phyloP scores from a whole-genome alignment of 2,329 filamentous ascomycete genomes.

The Dendryphion nanum region DNA sequence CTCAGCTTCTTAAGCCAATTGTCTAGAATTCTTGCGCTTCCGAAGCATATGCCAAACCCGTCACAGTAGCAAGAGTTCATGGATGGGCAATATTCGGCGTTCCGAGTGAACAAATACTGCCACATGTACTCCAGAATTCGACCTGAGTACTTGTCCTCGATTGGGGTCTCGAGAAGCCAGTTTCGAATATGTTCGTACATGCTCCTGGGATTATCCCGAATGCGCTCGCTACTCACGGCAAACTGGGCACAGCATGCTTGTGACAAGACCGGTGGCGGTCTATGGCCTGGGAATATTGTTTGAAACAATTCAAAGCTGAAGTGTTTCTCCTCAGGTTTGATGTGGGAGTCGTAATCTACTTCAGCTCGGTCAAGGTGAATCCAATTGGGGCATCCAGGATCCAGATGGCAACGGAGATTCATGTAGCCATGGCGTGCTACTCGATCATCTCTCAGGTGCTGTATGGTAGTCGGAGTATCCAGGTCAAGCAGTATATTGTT shows the following conservation, averaged over 20 bases:
- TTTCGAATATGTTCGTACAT: constrained; percentile 47
- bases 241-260: constrained; percentile 54
- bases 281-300: constrained; percentile 40
- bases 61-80: constrained; percentile 53
- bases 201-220: constrained; percentile 40
- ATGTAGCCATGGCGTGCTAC: constrained; percentile 48
- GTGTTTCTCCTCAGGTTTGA: constrained; percentile 29
- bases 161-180: constrained; percentile 45
- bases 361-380: constrained; percentile 41
- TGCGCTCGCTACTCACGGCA: constrained; percentile 43
- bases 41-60: constrained; percentile 61
- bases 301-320: constrained; percentile 37
- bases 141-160: constrained; percentile 48
- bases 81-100: constrained; percentile 30
- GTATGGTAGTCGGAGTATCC: constrained; percentile 43
- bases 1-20: constrained; percentile 10
- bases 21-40: constrained; percentile 21
- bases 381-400: constrained; percentile 48
- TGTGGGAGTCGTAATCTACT: constrained; percentile 29
- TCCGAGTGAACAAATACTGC: constrained; percentile 39
- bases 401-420: constrained; percentile 50
- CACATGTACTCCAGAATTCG: constrained; percentile 56
- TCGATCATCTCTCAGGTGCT: constrained; percentile 43
- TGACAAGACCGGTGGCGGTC: constrained; percentile 44
- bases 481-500: constrained; percentile 48